Evolutionary conservation across 116 monocot species (phyloP), one percentile per base, ranked within the genome.

Genomic region (Iris pallida): DNA sequence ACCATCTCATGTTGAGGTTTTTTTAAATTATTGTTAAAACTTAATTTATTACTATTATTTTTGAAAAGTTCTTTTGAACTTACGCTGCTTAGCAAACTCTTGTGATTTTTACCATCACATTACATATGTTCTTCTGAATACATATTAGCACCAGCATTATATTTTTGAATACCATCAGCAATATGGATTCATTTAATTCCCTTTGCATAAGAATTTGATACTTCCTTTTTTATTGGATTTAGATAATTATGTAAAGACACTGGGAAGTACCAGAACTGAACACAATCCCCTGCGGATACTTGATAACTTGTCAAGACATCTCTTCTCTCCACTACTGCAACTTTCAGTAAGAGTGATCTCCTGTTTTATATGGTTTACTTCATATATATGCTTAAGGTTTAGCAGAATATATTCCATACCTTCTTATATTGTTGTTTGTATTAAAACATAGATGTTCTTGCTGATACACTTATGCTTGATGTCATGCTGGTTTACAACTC

Each of bases 191-290:
- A 4, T 45, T 20, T 20, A 0, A 12, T 30, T 66, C 10, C 5
- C 47, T 55, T 20, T 56, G 42, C n/a, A 40, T 16, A 17, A 40
- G 43, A 57, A 51, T 20, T 73, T 20, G 0, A 10, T 19, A 54
- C 47, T 52, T 61, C 0, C 18, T 64, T 53, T 17, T 54, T 71
- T 45, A 9, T 16, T 81, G 65, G 40, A 6, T 42, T 17, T 47
- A 81, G 81, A 63, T 49, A 45, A 62, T 72, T 63, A 63, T 42
- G 69, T 76, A 45, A 76, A 73, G 13, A 14, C 53, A 47, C 16
- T 76, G n/a, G 52, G 48, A 72, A 67, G 60, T 63, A 57, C 66
- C 7, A n/a, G 55, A 55, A 20, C 54, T 20, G 63, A 47, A 67
- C 19, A 2, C 13, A 48, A 56, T 62, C 55, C 54, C 15, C 68